Evolutionary conservation across 768 basidiomycete genomes (phyloP), one percentile per base, ranked within the genome.

Genomic region (Mycena rebaudengoi): DNA sequence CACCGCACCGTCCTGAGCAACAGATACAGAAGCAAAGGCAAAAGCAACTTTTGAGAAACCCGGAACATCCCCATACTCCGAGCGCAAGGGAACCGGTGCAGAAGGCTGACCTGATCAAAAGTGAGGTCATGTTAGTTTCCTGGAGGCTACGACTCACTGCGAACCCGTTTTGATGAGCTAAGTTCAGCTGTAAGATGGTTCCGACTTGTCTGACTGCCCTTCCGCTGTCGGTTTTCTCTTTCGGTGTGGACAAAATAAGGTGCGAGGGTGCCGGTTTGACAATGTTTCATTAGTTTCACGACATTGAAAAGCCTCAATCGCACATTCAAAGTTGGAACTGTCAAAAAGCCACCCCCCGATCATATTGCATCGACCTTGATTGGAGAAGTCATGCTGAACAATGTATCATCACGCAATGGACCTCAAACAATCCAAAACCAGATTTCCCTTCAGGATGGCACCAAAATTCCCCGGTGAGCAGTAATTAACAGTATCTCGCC

Each of bases 211-310:
- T 54, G 39, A 13, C 52, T 52, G 18, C 10, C 32, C 20, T 56
- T 45, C 5, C 54, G 43, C 54, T 56, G 44, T 21, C 54, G 41
- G 43, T 56, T 56, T 32, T 56, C 54, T 23, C 45, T 56, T 21
- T 56, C 41, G 12, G 54, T 56, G n/a, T 45, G 54, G 20, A 56
- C 54, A 44, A 56, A 56, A 25, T 56, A 45, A 6, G 54, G 54
- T 33, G 54, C 54, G 6, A 25, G 28, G n/a, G 54, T 45, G 21
- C 41, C 54, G 2, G 54, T 56, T 32, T 18, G 20, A 14, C n/a
- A n/a, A n/a, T n/a, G n/a, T n/a, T n/a, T n/a, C n/a, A n/a, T n/a
- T n/a, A n/a, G n/a, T n/a, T n/a, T n/a, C n/a, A n/a, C n/a, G n/a
- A n/a, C n/a, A n/a, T n/a, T n/a, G n/a, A n/a, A n/a, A n/a, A n/a